Conservation (phyloP, 2,329 filamentous ascomycete genomes). For the Exophiala oligosperma region DNA sequence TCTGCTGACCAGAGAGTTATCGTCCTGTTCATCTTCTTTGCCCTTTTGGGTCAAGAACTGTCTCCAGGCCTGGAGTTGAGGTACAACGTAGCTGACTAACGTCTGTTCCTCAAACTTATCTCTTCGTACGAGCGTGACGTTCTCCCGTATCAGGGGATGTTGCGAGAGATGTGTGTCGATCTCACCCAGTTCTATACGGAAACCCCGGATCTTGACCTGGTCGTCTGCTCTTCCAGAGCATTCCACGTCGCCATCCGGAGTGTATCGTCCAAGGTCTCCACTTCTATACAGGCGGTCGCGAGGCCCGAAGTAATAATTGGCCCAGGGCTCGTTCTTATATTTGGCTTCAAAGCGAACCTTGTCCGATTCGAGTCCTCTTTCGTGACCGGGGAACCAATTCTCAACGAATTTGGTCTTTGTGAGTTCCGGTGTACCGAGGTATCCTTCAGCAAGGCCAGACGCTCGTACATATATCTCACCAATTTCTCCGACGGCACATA, state of each 20-base stretch:
- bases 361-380: slow-evolving; percentile 67
- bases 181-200: slow-evolving; percentile 90
- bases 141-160: slow-evolving; percentile 75
- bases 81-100: slow-evolving; percentile 87
- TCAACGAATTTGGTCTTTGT: slow-evolving; percentile 75
- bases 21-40: slow-evolving; percentile 57
- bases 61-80: slow-evolving; percentile 73
- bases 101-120: slow-evolving; percentile 83
- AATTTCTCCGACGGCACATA: slow-evolving; percentile 78
- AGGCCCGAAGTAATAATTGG: slow-evolving; percentile 74
- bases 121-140: slow-evolving; percentile 79
- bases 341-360: slow-evolving; percentile 51
- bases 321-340: slow-evolving; percentile 68
- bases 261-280: slow-evolving; percentile 80
- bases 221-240: slow-evolving; percentile 79
- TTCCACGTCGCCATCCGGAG: slow-evolving; percentile 69
- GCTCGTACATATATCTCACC: slow-evolving; percentile 84
- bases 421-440: slow-evolving; percentile 62
- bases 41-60: slow-evolving; percentile 62
- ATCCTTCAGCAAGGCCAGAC: slow-evolving; percentile 80
- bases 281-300: slow-evolving; percentile 84
- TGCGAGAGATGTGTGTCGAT: slow-evolving; percentile 82
- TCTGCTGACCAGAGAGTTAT: slow-evolving; percentile 53
- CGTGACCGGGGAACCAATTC: slow-evolving; percentile 82
- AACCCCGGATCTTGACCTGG: slow-evolving; percentile 95